phyloP scores from a whole-genome alignment of 1,284 basidiomycete genomes.

The Ganoderma boninense region DNA sequence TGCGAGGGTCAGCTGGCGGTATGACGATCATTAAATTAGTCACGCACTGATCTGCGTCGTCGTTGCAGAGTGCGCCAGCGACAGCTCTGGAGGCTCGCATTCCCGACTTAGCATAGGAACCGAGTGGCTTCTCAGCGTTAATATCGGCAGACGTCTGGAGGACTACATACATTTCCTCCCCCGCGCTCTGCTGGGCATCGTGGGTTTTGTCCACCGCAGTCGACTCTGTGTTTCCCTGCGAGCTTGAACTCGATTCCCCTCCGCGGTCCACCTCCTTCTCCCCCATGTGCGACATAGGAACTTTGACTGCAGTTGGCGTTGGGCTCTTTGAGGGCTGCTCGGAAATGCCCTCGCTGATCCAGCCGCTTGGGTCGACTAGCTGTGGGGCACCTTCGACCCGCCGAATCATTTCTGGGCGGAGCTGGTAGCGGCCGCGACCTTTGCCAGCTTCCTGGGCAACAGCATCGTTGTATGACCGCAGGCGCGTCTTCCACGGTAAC shows the following conservation, averaged over 20 bases:
- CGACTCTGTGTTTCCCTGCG: conserved; percentile 17
- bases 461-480: conserved; percentile 24
- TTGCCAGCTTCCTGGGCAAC: conserved; percentile 22
- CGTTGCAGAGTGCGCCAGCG: conserved; percentile 19
- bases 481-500: conserved; percentile 16
- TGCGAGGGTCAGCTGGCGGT: conserved; percentile 3
- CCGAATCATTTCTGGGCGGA: conserved; percentile 88
- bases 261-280: neutral
- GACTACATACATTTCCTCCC: conserved; percentile 25
- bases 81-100: conserved; percentile 21
- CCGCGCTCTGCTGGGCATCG: conserved; percentile 10
- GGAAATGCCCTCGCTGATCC: conserved; percentile 57
- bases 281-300: neutral
- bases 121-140: conserved; percentile 30
- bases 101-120: conserved; percentile 18
- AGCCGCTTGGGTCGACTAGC: conserved; percentile 86
- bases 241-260: conserved; percentile 19
- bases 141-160: conserved; percentile 23
- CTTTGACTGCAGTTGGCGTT: neutral
- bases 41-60: conserved; percentile 26
- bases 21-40: conserved; percentile 11
- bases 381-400: conserved; percentile 83
- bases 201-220: conserved; percentile 18
- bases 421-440: conserved; percentile 31
- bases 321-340: conserved; percentile 18